Conservation (phyloP, 208 protist species). For the Tritrichomonas musculus region DNA sequence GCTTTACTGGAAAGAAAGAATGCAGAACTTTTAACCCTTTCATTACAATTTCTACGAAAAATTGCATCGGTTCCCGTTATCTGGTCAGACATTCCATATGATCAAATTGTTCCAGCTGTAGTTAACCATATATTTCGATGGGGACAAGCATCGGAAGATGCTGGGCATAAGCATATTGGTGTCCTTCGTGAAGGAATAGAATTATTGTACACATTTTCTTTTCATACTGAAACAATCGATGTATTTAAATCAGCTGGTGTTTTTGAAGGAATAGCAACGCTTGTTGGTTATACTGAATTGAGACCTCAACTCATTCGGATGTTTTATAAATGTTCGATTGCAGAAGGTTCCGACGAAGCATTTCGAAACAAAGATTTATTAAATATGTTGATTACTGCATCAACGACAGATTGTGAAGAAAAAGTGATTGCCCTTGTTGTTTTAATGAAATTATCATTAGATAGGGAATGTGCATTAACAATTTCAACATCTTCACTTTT, state of each 20-base stretch:
- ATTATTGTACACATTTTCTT: background rate
- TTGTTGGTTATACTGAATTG: background rate
- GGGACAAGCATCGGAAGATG: background rate
- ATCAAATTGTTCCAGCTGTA: background rate
- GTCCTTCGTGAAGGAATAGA: background rate
- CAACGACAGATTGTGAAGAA: background rate
- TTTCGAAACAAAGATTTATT: background rate
- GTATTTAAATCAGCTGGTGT: background rate
- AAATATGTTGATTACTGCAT: background rate
- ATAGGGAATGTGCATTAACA: background rate
- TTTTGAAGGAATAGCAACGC: background rate
- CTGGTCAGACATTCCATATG: constrained; percentile 3
- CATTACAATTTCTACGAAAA: background rate
- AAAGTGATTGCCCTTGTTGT: background rate
- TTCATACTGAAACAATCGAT: background rate
- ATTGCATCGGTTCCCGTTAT: background rate
- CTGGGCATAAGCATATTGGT: background rate
- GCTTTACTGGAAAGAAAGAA: background rate
- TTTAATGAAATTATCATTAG: background rate
- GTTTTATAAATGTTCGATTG: background rate
- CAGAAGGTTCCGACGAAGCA: background rate
- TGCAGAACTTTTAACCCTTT: background rate
- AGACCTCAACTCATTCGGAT: background rate
- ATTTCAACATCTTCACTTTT: background rate
- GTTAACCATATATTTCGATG: background rate